Conservation (phyloP, 345 rosid genomes). For the Boechera divaricarpa region DNA sequence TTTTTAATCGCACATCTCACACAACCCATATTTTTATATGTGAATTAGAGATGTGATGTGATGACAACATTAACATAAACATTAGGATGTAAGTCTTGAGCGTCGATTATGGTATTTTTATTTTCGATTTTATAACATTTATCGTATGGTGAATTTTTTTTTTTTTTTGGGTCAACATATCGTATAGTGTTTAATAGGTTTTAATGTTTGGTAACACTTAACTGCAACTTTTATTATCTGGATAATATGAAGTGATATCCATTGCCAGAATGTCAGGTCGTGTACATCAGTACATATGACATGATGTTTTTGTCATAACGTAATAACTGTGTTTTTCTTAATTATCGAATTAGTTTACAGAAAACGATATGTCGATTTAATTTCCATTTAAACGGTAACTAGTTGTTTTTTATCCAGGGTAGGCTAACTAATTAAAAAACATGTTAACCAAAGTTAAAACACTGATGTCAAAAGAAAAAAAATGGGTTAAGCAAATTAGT, state of each 20-base stretch:
- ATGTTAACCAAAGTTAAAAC: not conserved
- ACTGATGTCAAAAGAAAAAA: not conserved
- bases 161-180: not conserved
- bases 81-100: not conserved
- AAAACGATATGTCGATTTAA: not conserved
- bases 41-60: not conserved
- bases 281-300: slow-evolving; percentile 38
- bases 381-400: not conserved
- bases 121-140: not conserved
- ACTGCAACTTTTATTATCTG: slow-evolving; percentile 11
- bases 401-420: not conserved
- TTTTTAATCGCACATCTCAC: not conserved
- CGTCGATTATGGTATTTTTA: not conserved
- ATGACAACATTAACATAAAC: not conserved
- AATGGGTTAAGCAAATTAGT: not conserved
- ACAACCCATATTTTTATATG: not conserved
- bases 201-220: not conserved
- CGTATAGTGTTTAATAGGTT: slow-evolving; percentile 4
- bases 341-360: not conserved
- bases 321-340: slow-evolving; percentile 24
- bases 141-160: not conserved
- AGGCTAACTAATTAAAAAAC: not conserved
- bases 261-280: slow-evolving; percentile 36
- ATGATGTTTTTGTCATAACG: slow-evolving; percentile 43
- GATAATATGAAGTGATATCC: slow-evolving; percentile 39